Evolutionary conservation across 768 basidiomycete species (phyloP), one percentile per base, ranked within the genome.

Genomic region (Cystobasidium tubakii): DNA sequence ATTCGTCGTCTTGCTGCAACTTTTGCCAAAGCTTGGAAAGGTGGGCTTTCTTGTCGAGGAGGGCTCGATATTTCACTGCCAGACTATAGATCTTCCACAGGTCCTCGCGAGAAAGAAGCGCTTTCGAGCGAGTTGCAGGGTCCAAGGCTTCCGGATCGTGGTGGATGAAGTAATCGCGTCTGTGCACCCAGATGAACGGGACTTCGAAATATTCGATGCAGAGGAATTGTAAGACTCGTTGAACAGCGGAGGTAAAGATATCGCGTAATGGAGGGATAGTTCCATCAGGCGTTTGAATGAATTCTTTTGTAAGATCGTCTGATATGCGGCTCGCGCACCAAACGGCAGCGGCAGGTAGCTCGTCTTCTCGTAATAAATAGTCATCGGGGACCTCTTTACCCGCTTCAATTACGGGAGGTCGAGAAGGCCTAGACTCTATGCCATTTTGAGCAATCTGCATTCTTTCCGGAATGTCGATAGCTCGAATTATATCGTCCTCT

Each of bases 101-200:
- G 78, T 99, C 94, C 54, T 86, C 83, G 74, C 89, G 84, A 76
- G 82, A 85, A 73, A 99, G 85, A 34, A 97, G 87, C 1, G 55
- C 25, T 29, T 55, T 55, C 23, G 50, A 55, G 10, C 69, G 50
- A 75, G 90, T 25, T 55, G 25, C 29, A 15, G 73, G 65, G 25
- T 63, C 1, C 12, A 54, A 15, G 19, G 62, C 23, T 36, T 83
- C 80, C 60, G 86, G 84, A 78, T 92, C 90, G 81, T 90, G 90
- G 80, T 89, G 86, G 57, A 88, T 87, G 78, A 98, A 89, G 79
- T 90, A 89, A 80, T 99, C 96, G 43, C 90, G 86, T 78, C 90
- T 91, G 84, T 97, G 92, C 21, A 88, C 87, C 89, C 90, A 96
- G 75, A 98, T 88, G 82, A 92, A 94, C 0, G 96, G 92, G 7